Base-by-base conservation (phyloP, 2,329 filamentous ascomycete genomes). In the Sclerotinia borealis region DNA sequence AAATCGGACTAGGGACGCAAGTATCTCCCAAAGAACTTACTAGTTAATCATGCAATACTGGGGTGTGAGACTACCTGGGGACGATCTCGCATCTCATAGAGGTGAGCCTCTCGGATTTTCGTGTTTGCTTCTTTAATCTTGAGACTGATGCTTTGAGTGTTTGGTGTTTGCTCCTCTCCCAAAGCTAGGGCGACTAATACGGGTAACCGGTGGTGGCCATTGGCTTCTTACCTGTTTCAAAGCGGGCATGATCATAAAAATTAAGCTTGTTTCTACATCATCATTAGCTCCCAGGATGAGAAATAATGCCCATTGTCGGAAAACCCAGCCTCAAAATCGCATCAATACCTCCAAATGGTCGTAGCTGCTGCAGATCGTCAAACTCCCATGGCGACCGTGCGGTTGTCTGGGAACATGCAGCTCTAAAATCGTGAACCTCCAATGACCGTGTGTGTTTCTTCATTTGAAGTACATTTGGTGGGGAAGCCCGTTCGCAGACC, bases 221-320 rank as follows among this genome's bases (percentile, higher is more conserved):
- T 43, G 59, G 27, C 41, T 49, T 36, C 29, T 45, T 39, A 15
- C 25, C 22, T 31, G 60, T 56, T 58, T 62, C 51, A n/a, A n/a
- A 43, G 41, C 41, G 27, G n/a, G 25, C 8, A 52, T 43, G 22
- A 37, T 27, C n/a, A 37, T 27, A 41, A 13, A 27, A 31, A 22
- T 41, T 55, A 55, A 61, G 59, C 48, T 34, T 61, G 34, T 61
- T n/a, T 62, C 39, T 41, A 48, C 29, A 62, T 62, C 60, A 58
- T 39, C 17, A 27, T 25, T 5, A 47, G 36, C 37, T 22, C 13
- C 37, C 13, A 25, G 37, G 37, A 54, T 55, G 25, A 29, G 37
- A 36, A 34, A 61, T n/a, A 48, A 37, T 43, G 31, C 17, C 41
- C 39, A 47, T 9, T 19, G 8, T 45, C 25, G 19, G 36, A 3